These are phyloP conservation scores for Jatropha podagrica DNA, from an alignment of 441 rosid genomes.

Conservation along the genomic window DNA sequence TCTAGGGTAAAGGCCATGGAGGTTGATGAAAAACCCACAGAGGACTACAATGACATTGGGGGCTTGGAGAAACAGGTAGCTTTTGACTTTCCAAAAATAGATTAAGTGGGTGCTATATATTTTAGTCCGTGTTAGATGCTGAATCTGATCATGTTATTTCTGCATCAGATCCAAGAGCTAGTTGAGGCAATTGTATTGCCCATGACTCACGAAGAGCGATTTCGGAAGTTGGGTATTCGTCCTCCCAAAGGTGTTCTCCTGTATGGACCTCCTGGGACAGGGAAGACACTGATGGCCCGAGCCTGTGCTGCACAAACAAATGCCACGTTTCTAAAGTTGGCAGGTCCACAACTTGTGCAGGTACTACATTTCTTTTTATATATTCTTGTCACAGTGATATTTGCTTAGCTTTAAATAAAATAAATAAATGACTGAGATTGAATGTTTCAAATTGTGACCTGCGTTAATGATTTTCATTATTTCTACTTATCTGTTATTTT, in stretches of 20 bases:
- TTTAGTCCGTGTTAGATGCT: not conserved
- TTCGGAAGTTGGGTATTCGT: conserved; percentile 87
- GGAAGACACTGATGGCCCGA: conserved; percentile 97
- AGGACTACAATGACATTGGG: conserved; percentile 96
- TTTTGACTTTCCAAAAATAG: conserved; percentile 1
- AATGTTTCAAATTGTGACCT: too few species aligned
- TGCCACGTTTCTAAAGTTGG: conserved; percentile 92
- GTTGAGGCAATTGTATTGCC: conserved; percentile 99
- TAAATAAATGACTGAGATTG: too few species aligned
- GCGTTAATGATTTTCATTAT: too few species aligned
- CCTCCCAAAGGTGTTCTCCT: conserved; percentile 97
- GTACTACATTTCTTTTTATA: conserved; percentile 33
- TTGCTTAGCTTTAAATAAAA: too few species aligned
- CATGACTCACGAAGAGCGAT: conserved; percentile 93
- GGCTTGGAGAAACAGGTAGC: conserved; percentile 63
- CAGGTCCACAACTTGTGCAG: conserved; percentile 98
- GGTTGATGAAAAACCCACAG: conserved; percentile 97
- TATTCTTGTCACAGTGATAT: not conserved
- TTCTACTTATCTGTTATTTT: not conserved
- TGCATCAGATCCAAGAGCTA: conserved; percentile 87
- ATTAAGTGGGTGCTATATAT: conserved; percentile 41
- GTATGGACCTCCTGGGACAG: conserved; percentile 99
- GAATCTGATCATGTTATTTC: not conserved
- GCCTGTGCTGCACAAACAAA: conserved; percentile 99
- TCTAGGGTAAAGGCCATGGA: conserved; percentile 99